Percentiles rank a stretch among this genome's conserved stretches.
Conservation (phyloP, 2,329 filamentous ascomycete genomes). For the Neonectria coccinea region DNA sequence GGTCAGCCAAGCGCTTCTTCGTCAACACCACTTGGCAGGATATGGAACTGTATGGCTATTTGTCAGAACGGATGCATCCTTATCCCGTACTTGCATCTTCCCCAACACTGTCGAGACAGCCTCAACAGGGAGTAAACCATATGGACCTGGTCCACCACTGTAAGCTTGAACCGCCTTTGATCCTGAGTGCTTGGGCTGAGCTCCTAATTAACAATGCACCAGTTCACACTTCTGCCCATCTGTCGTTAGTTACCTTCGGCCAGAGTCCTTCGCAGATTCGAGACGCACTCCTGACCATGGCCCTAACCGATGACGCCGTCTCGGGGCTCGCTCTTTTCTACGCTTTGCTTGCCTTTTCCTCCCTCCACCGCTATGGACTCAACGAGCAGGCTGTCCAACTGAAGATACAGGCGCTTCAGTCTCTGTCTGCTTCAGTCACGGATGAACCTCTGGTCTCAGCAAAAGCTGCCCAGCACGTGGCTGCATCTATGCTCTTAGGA, state of each 20-base stretch:
- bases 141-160: constrained; percentile 32
- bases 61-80: neutral
- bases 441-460: neutral
- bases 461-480: constrained; percentile 34
- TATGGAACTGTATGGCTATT: constrained; percentile 10
- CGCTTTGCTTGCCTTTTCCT: constrained; percentile 35
- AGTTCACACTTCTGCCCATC: constrained; percentile 31
- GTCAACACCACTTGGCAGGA: constrained; percentile 36
- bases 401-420: constrained; percentile 34
- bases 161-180: neutral
- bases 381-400: constrained; percentile 23
- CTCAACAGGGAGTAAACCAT: constrained; percentile 7
- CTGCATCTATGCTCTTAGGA: constrained; percentile 38
- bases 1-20: constrained; percentile 11
- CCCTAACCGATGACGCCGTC: neutral
- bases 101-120: neutral
- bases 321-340: constrained; percentile 30
- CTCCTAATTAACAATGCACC: neutral
- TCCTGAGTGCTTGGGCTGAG: too few species aligned
- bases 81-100: fast-evolving
- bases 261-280: constrained; percentile 18
- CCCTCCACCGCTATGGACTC: constrained; percentile 27
- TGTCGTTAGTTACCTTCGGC: constrained; percentile 30
- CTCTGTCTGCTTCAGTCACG: constrained; percentile 16
- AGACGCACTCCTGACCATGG: constrained; percentile 29